Evolutionary conservation across 2,329 filamentous ascomycete genomes (phyloP), one percentile per base, ranked within the genome.

Genomic region (Cylindrodendrum hubeiense): DNA sequence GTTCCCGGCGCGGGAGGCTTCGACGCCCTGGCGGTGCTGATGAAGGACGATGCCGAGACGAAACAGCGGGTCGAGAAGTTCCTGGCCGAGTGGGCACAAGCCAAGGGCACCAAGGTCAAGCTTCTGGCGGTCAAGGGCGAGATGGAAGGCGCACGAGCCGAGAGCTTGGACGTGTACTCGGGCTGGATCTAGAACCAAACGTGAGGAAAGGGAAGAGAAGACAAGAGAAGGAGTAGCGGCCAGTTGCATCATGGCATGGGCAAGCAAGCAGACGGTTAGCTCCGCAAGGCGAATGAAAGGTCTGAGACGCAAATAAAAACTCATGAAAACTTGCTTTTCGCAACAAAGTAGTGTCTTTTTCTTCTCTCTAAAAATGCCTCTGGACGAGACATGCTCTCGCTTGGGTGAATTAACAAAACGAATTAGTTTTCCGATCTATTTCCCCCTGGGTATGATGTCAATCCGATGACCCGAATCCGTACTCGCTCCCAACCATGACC

Each of bases 1-100:
- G 96, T 98, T 0, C 96, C 96, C 0, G 96, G 96, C 0, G 96
- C 96, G 0, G 96, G 96, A 10, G 96, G 96, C 0, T 98, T 93
- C 75, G 96, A 99, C 83, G 96, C 96, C 1, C 86, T 97, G 60
- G 92, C 91, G 1, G 79, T 99, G 65, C 79, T 99, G 64, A 88
- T 97, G 69, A 86, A 87, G 73, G 93, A 98, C 73, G 89, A 92
- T 57, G 85, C 84, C 37, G 86, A 85, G 52, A 93, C 93, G 2
- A 81, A 91, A 60, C 76, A 77, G 22, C 81, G 83, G 13, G 79
- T 98, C 22, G 84, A 87, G 67, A 79, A 81, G 46, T 90, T 93
- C 46, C 79, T 97, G 63, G 82, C 81, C 21, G 80, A 82, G 26
- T 98, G 94, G 91, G 90, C 84, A 65, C 72, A 78, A 69, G 81